Conservation (phyloP, 805 yeast species). For the Maudiozyma saulgeensis region DNA sequence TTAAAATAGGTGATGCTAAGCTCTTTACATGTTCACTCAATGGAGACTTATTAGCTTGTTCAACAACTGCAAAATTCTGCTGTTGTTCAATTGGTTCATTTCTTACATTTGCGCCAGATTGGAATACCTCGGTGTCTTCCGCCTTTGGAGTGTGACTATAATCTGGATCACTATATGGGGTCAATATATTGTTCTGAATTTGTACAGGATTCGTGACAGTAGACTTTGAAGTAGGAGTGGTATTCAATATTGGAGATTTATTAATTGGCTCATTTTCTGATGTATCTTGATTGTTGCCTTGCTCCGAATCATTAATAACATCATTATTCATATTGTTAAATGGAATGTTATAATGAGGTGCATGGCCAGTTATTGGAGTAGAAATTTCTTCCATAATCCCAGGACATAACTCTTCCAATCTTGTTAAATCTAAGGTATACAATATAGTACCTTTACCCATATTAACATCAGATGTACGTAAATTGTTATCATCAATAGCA, state of each 20-base stretch:
- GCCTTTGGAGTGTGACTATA: constrained; percentile 8
- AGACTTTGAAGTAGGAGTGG: constrained; percentile 1
- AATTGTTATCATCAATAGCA: constrained; percentile 36
- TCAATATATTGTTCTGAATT: constrained; percentile 18
- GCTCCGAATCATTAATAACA: background rate
- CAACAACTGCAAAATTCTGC: background rate
- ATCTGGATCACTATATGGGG: constrained; percentile 16
- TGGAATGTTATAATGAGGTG: background rate
- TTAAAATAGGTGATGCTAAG: background rate
- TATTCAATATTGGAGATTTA: background rate
- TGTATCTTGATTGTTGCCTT: background rate
- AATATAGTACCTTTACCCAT: constrained; percentile 52
- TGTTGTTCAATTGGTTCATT: background rate
- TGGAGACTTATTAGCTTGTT: background rate
- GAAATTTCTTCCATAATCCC: constrained; percentile 20
- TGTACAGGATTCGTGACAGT: constrained; percentile 5
- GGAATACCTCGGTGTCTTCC: background rate
- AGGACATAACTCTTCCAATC: constrained; percentile 30
- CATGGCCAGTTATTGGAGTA: background rate
- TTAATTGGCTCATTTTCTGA: background rate
- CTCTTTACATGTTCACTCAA: background rate
- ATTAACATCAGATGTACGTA: constrained; percentile 43
- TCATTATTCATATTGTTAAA: background rate
- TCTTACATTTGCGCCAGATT: background rate
- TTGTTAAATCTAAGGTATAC: constrained; percentile 49